A percentile compares a stretch with the other conserved stretches of the same genome.
Evolutionary conservation across 345 rosid genomes (phyloP).

Genomic region (Eutrema japonicum): DNA sequence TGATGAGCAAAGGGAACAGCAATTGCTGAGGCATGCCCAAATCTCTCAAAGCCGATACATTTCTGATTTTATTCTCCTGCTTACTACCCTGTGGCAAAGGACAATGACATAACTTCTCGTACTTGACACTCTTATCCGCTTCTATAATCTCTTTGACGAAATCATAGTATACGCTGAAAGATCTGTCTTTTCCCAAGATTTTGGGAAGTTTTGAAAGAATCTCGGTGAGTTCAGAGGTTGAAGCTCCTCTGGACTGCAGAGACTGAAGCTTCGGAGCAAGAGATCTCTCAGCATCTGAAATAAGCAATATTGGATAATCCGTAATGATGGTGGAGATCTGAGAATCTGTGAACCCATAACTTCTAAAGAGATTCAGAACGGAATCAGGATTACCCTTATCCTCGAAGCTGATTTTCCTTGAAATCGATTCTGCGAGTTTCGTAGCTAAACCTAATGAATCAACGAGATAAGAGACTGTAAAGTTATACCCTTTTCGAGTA

Average conservation of each 20-base stretch:
- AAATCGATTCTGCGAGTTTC: constrained; percentile 25
- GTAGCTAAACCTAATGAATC: constrained; percentile 32
- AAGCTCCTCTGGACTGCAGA: constrained; percentile 25
- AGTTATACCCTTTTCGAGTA: background rate
- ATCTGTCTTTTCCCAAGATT: background rate
- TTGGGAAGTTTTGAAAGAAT: constrained; percentile 15
- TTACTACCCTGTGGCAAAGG: background rate
- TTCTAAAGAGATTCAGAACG: constrained; percentile 22
- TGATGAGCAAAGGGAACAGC: background rate
- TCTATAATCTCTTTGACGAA: constrained; percentile 2
- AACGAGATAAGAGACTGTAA: constrained; percentile 29
- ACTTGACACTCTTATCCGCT: background rate
- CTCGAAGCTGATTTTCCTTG: background rate
- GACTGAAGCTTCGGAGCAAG: constrained; percentile 38
- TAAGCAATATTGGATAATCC: background rate
- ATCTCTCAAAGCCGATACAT: constrained; percentile 22
- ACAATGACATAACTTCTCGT: background rate
- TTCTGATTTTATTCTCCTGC: constrained; percentile 22
- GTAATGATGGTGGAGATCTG: background rate
- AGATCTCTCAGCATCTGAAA: constrained; percentile 10
- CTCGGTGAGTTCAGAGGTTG: background rate
- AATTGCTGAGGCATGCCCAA: constrained; percentile 30
- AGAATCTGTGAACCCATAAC: constrained; percentile 6
- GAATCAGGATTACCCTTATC: background rate
- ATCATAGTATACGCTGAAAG: constrained; percentile 1